Conservation (phyloP, 2,329 filamentous ascomycete species). For the Alternaria sp. region DNA sequence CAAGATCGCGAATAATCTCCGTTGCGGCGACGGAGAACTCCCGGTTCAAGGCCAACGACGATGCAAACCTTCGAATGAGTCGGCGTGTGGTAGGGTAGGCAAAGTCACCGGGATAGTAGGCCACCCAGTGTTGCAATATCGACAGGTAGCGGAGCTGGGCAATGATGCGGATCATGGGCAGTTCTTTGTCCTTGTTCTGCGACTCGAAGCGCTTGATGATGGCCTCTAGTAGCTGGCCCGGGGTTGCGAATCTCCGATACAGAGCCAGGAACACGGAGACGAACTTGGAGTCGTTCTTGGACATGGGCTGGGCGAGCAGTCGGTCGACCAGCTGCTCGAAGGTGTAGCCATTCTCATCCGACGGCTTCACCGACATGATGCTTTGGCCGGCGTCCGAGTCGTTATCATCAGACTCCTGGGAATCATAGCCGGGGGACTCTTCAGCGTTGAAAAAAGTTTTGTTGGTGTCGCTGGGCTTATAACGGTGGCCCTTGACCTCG, state of each 20-base stretch:
- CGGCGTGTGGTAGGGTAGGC: conserved; percentile 76
- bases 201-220: conserved; percentile 79
- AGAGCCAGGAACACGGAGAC: conserved; percentile 86
- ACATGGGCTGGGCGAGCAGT: conserved; percentile 81
- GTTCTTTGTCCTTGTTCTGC: conserved; percentile 69
- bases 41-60: conserved; percentile 74
- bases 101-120: conserved; percentile 91
- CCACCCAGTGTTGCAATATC: conserved; percentile 87
- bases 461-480: conserved; percentile 53
- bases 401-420: conserved; percentile 70
- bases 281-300: conserved; percentile 88
- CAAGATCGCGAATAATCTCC: conserved; percentile 82
- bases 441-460: conserved; percentile 70
- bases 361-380: conserved; percentile 45
- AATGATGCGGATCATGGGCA: conserved; percentile 77
- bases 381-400: conserved; percentile 65
- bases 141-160: conserved; percentile 84
- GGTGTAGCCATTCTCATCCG: conserved; percentile 66
- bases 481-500: conserved; percentile 43
- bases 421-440: conserved; percentile 72
- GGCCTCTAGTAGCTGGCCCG: conserved; percentile 76
- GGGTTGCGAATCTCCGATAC: conserved; percentile 91
- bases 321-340: conserved; percentile 73
- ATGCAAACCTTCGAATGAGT: conserved; percentile 76
- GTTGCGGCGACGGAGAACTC: conserved; percentile 85